These are phyloP conservation scores for Eucalyptus sp. DNA, from an alignment of 345 rosid species.

Conservation along the genomic window DNA sequence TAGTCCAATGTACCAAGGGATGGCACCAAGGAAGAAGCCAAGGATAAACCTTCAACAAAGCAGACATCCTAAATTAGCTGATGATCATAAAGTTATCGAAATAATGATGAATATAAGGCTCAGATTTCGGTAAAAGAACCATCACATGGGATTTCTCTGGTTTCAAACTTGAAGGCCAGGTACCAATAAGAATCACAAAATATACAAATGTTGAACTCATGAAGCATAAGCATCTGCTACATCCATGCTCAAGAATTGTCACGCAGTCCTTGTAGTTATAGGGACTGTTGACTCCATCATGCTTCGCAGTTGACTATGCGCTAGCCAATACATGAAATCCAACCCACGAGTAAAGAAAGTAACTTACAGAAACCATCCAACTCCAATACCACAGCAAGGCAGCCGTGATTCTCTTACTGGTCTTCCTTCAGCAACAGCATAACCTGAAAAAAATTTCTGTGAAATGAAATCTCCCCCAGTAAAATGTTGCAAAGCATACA, in stretches of 20 bases:
- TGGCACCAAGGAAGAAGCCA: slow-evolving; percentile 77
- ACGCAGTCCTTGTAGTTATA: neutral
- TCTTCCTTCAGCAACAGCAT: slow-evolving; percentile 83
- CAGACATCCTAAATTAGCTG: neutral
- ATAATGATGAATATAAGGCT: neutral
- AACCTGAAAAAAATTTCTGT: slow-evolving; percentile 25
- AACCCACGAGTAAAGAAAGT: neutral
- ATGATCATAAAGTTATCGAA: neutral
- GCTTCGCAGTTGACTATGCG: neutral
- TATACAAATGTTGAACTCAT: neutral
- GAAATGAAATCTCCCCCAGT: neutral
- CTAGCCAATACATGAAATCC: neutral
- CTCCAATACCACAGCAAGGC: slow-evolving; percentile 82
- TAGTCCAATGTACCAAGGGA: slow-evolving; percentile 90
- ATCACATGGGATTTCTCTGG: neutral
- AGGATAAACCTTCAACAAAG: slow-evolving; percentile 48
- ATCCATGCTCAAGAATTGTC: neutral
- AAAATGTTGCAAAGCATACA: neutral
- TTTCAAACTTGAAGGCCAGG: neutral
- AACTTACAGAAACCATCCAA: slow-evolving; percentile 91
- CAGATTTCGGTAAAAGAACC: neutral
- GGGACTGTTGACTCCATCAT: neutral
- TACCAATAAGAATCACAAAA: neutral
- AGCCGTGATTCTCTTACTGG: slow-evolving; percentile 61
- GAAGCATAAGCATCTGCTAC: neutral